Conservation (phyloP, 768 basidiomycete species). For the Pleurotus sapidus region DNA sequence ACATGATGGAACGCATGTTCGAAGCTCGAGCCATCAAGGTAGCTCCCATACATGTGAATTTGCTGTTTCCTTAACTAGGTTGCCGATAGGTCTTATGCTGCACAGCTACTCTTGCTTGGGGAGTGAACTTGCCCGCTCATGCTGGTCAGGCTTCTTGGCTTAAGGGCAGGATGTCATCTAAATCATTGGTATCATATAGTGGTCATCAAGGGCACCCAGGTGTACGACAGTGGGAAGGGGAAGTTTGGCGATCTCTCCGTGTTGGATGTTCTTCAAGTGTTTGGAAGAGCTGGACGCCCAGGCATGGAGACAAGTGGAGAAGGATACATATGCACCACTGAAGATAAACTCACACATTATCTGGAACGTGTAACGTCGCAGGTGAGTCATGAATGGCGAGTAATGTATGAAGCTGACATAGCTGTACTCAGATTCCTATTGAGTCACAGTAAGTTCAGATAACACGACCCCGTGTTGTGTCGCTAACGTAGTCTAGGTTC, state of each 20-base stretch:
- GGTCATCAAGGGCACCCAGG: conserved; percentile 95
- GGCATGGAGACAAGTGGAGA: conserved; percentile 90
- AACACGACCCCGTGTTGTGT: background rate
- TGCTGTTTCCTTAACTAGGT: conserved; percentile 1
- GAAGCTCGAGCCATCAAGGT: conserved; percentile 91
- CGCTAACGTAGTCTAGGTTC: conserved; percentile 48
- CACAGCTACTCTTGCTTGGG: conserved; percentile 98
- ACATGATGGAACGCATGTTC: conserved; percentile 94
- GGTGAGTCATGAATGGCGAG: conserved; percentile 36
- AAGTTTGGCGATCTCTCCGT: conserved; percentile 91
- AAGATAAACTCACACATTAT: conserved; percentile 91
- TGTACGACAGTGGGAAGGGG: conserved; percentile 91
- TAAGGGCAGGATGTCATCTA: background rate
- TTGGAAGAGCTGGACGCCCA: conserved; percentile 92
- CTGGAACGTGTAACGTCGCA: conserved; percentile 85
- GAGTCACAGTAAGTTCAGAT: conserved; percentile 77
- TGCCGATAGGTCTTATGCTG: conserved; percentile 88
- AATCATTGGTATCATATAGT: conserved; percentile 40
- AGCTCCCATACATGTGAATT: background rate
- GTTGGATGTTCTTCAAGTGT: conserved; percentile 95
- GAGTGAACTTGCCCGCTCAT: conserved; percentile 97
- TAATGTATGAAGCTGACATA: background rate
- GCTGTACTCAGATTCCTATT: conserved; percentile 71
- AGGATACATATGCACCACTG: conserved; percentile 94
- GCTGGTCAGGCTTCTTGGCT: conserved; percentile 55